Conservation (phyloP, 2,329 filamentous ascomycete species). For the Cladophialophora exuberans region DNA sequence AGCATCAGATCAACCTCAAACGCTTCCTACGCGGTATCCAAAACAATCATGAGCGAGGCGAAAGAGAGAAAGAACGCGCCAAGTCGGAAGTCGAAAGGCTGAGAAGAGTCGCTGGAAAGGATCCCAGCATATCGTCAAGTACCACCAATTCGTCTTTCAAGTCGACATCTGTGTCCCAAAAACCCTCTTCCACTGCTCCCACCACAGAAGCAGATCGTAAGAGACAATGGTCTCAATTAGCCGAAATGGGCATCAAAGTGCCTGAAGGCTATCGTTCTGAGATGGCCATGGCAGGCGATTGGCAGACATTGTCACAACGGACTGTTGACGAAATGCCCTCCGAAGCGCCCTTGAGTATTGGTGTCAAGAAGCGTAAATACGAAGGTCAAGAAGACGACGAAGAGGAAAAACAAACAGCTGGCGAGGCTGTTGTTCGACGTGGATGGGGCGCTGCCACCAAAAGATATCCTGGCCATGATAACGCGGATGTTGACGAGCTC, state of each 20-base stretch:
- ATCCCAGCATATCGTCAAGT: slow-evolving; percentile 40
- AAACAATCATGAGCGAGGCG: slow-evolving; percentile 77
- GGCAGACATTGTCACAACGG: slow-evolving; percentile 68
- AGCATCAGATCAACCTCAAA: slow-evolving; percentile 84
- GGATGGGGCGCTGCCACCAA: slow-evolving; percentile 49
- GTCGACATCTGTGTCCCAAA: slow-evolving; percentile 37
- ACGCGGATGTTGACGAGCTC: slow-evolving; percentile 46
- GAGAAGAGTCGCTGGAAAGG: slow-evolving; percentile 68
- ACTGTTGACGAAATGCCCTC: slow-evolving; percentile 35
- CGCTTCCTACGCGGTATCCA: slow-evolving; percentile 89
- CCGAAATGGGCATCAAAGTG: slow-evolving; percentile 81
- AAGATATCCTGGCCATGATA: slow-evolving; percentile 44
- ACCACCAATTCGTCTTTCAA: slow-evolving; percentile 35
- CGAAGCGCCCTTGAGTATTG: slow-evolving; percentile 48
- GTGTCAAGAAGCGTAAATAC: slow-evolving; percentile 50
- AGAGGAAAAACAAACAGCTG: slow-evolving; percentile 44
- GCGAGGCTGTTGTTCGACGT: slow-evolving; percentile 41
- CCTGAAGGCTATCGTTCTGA: slow-evolving; percentile 77
- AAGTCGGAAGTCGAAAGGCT: slow-evolving; percentile 83
- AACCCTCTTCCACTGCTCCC: slow-evolving; percentile 37
- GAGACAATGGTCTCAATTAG: slow-evolving; percentile 83
- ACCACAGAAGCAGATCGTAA: slow-evolving; percentile 69
- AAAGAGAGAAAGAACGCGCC: slow-evolving; percentile 79
- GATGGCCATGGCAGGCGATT: slow-evolving; percentile 87
- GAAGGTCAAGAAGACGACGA: slow-evolving; percentile 47